Conservation (phyloP, 2,329 filamentous ascomycete species). For the Capronia coronata region DNA sequence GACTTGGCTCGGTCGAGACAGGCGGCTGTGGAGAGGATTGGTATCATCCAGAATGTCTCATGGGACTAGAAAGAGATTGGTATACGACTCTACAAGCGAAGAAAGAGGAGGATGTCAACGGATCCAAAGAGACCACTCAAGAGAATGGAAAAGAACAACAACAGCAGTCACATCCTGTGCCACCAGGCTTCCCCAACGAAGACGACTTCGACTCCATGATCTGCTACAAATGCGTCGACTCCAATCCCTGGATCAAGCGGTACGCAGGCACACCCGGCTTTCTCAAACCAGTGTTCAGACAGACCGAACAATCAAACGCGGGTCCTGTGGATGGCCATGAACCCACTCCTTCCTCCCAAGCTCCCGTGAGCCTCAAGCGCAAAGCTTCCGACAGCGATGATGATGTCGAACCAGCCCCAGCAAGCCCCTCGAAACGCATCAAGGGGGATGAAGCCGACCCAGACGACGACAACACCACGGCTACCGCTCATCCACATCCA, state of each 20-base stretch:
- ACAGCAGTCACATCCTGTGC: constrained; percentile 52
- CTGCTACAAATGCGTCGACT: constrained; percentile 87
- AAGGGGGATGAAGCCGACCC: constrained; percentile 51
- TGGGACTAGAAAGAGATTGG: constrained; percentile 72
- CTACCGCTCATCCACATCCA: too few relatives aligned
- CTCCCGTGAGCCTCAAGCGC: constrained; percentile 35
- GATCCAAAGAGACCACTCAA: constrained; percentile 11
- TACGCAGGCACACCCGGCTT: constrained; percentile 80
- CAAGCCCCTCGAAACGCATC: constrained; percentile 53
- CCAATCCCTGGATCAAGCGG: constrained; percentile 82
- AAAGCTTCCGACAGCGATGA: constrained; percentile 36
- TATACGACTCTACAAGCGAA: constrained; percentile 45
- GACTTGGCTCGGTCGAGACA: constrained; percentile 68
- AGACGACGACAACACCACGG: constrained; percentile 10
- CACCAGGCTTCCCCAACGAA: constrained; percentile 79
- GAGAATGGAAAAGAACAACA: constrained; percentile 22
- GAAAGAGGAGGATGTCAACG: constrained; percentile 33
- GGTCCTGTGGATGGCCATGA: neutral
- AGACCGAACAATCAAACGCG: constrained; percentile 27
- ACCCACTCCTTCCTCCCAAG: neutral
- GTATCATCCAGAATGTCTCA: constrained; percentile 91
- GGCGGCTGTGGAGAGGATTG: constrained; percentile 95
- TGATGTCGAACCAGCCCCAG: constrained; percentile 19
- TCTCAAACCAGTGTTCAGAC: constrained; percentile 60
- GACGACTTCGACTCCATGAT: constrained; percentile 85